Evolutionary conservation across 2,329 filamentous ascomycete genomes (phyloP).

Genomic region (Chaetomium strumarium): DNA sequence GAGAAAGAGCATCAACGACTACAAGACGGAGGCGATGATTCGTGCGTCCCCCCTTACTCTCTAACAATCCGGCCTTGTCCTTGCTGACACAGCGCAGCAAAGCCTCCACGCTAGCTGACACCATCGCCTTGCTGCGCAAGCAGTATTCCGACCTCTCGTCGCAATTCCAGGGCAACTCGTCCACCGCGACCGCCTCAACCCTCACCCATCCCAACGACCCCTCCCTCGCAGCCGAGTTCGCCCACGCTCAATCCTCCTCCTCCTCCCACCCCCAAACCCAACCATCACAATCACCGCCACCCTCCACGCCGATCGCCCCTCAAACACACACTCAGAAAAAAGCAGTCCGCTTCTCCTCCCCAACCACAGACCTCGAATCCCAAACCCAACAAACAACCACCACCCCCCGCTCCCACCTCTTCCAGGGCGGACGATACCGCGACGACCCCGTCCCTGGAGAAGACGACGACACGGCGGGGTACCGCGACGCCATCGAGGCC

Average conservation of each 20-base stretch:
- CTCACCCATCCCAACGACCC: conserved; percentile 60
- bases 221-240: conserved; percentile 56
- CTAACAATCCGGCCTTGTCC: background rate
- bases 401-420: conserved; percentile 44
- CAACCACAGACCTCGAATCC: conserved; percentile 35
- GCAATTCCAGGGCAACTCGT: conserved; percentile 68
- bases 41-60: conserved; percentile 38
- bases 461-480: conserved; percentile 45
- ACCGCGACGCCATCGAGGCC: conserved; percentile 49
- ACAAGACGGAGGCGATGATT: conserved; percentile 57
- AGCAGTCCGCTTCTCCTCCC: conserved; percentile 79
- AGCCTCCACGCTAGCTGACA: conserved; percentile 50
- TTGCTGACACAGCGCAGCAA: conserved; percentile 32
- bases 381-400: conserved; percentile 26
- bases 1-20: conserved; percentile 59
- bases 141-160: conserved; percentile 72
- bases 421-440: conserved; percentile 49
- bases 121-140: conserved; percentile 61
- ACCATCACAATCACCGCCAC: conserved; percentile 17
- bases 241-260: conserved; percentile 49
- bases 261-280: conserved; percentile 28
- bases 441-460: conserved; percentile 54
- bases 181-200: conserved; percentile 43
- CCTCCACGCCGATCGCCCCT: background rate
- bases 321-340: conserved; percentile 37